These are phyloP conservation scores for Tetratostichococcus sp. DNA, from an alignment of 139 green algal species.

Conservation along the genomic window DNA sequence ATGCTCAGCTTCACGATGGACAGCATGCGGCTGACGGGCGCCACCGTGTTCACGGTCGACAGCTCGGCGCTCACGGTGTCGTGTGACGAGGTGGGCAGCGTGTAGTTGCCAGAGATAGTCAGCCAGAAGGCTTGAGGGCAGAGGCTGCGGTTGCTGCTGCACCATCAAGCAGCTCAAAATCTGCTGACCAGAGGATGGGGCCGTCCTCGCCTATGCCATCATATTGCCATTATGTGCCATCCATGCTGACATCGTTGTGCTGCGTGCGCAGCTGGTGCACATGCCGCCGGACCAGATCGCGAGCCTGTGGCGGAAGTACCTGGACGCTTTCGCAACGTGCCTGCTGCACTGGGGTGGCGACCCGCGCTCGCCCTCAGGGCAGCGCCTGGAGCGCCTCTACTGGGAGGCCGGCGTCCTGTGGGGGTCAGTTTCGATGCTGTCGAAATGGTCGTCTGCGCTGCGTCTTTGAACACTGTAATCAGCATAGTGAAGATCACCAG, in stretches of 20 bases:
- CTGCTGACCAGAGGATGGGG: too few species aligned
- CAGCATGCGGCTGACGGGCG: not conserved
- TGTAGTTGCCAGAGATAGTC: too few species aligned
- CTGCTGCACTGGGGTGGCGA: not conserved
- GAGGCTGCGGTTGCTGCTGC: too few species aligned
- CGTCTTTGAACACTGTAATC: too few species aligned
- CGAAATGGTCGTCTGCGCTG: too few species aligned
- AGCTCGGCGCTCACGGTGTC: not conserved
- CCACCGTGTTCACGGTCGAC: not conserved
- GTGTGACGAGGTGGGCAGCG: not conserved
- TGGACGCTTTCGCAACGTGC: not conserved
- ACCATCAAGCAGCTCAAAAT: too few species aligned
- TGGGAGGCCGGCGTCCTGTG: not conserved
- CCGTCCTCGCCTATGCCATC: too few species aligned
- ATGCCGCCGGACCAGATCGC: not conserved
- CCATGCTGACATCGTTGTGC: too few species aligned
- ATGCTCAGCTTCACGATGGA: not conserved
- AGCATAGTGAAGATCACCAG: too few species aligned
- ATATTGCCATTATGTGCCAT: too few species aligned
- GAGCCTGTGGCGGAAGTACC: not conserved
- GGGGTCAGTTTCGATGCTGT: too few species aligned
- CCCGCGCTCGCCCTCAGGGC: not conserved
- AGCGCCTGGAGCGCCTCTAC: not conserved
- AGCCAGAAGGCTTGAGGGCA: too few species aligned
- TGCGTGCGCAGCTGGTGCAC: not conserved